Evolutionary conservation across 768 basidiomycete species (phyloP).

Genomic region (Auriscalpium vulgare): DNA sequence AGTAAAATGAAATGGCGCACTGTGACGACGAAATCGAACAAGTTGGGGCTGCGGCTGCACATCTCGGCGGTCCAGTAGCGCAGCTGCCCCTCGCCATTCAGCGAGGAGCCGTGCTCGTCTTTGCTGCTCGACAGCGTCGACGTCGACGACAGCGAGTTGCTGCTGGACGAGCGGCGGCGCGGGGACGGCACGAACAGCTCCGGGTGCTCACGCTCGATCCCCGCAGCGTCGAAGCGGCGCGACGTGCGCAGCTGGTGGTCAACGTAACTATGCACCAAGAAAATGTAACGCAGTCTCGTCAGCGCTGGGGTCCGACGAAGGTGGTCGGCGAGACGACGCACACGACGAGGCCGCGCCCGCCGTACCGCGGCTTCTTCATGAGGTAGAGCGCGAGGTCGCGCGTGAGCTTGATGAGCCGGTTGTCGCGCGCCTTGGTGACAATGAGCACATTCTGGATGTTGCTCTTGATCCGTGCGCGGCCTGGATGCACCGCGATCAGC

Average conservation of each 20-base stretch:
- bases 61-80: constrained; percentile 97
- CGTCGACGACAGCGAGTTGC: constrained; percentile 50
- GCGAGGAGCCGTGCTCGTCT: constrained; percentile 29
- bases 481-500: constrained; percentile 30
- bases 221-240: constrained; percentile 88
- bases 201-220: constrained; percentile 80
- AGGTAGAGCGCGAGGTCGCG: constrained; percentile 90
- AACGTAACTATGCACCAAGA: constrained; percentile 60
- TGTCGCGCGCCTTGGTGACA: constrained; percentile 96
- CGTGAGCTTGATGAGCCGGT: constrained; percentile 90
- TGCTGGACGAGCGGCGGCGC: constrained; percentile 65
- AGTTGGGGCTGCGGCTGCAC: constrained; percentile 84
- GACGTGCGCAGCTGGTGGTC: constrained; percentile 86
- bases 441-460: constrained; percentile 91
- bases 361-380: constrained; percentile 76
- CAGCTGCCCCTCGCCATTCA: constrained; percentile 78
- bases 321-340: constrained; percentile 27
- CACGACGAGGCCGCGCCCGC: constrained; percentile 81
- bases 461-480: constrained; percentile 84
- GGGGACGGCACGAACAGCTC: constrained; percentile 79
- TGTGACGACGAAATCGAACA: constrained; percentile 97
- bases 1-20: constrained; percentile 38
- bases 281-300: constrained; percentile 4
- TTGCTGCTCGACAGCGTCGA: constrained; percentile 37
- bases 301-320: constrained; percentile 9